Evolutionary conservation across 495 filamentous ascomycete species (phyloP).

Genomic region (Lepraria neglecta): DNA sequence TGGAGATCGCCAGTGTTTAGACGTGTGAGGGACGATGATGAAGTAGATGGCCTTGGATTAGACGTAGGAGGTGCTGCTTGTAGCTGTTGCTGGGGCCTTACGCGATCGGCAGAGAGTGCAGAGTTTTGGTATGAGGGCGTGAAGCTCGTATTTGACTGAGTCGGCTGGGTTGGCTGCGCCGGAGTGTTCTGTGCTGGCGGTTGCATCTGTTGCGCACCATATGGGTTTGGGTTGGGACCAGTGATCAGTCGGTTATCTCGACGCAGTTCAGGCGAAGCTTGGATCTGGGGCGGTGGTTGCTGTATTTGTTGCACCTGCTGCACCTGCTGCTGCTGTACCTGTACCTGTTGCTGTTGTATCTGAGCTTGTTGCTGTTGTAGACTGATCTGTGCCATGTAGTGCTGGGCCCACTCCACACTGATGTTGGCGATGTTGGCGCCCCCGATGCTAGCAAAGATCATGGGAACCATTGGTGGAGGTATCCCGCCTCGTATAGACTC

Average conservation of each 20-base stretch:
- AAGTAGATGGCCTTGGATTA: constrained; percentile 34
- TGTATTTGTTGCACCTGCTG: constrained; percentile 45
- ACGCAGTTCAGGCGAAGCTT: constrained; percentile 32
- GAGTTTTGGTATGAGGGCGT: constrained; percentile 33
- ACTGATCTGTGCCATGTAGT: constrained; percentile 49
- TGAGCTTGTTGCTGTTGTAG: constrained; percentile 40
- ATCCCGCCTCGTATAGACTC: constrained; percentile 76
- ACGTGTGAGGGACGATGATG: constrained; percentile 43
- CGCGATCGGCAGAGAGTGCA: constrained; percentile 29
- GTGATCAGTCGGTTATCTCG: constrained; percentile 33
- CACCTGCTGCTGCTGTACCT: constrained; percentile 40
- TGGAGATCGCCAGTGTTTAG: constrained; percentile 54
- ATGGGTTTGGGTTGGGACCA: constrained; percentile 36
- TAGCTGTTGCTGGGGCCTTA: constrained; percentile 31
- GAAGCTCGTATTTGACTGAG: constrained; percentile 28
- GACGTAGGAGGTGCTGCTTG: constrained; percentile 29
- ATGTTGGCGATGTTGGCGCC: constrained; percentile 55
- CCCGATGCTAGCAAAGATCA: constrained; percentile 82
- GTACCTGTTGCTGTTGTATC: constrained; percentile 46
- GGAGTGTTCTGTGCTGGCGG: constrained; percentile 19
- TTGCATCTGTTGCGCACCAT: constrained; percentile 30
- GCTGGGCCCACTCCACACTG: constrained; percentile 67
- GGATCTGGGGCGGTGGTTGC: constrained; percentile 35
- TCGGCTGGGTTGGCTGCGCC: constrained; percentile 16
- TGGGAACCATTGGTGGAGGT: constrained; percentile 77